Base-by-base conservation (phyloP, 441 rosid species). In the Theobroma grandiflorum region DNA sequence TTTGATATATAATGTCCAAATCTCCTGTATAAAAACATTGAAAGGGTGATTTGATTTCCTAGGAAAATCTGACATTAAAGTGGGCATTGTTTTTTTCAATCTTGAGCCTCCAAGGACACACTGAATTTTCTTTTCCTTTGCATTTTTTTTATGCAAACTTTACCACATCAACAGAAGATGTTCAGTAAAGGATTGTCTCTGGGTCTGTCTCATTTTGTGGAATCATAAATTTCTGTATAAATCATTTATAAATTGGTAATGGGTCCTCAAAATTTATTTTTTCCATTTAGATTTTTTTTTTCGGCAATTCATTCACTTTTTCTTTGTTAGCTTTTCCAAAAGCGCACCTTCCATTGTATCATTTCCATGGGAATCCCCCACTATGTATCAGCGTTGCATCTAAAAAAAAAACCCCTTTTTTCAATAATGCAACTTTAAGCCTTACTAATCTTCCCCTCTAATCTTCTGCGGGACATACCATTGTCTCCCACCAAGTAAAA, bases 401-500 rank as follows among this genome's bases (percentile, higher is more conserved):
- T 50, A 49, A 33, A 26, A 26, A 67, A 37, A 0, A 43, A 64
- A 8, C 42, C 43, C 22, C 45, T 10, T 53, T 77, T 76, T 65
- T 22, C 37, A 59, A 16, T 71, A 78, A 78, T 37, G 43, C 31
- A 0, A 68, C 63, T 57, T 45, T 18, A 20, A 65, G n/a, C 35
- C 50, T 64, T 53, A 16, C 26, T 10, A 37, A 37, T 16, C 15
- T 1, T n/a, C 5, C 38, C 49, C 53, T 67, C 26, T 47, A 45
- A 45, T 63, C 55, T 55, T 63, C n/a, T 40, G 45, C 40, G 77
- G 74, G 74, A 55, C 61, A 53, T 12, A 26, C 78, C 59, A 18
- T 12, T 80, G 78, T 67, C 75, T 58, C 69, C 82, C 79, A 80
- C 18, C 31, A 64, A 61, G 9, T 35, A 7, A 64, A 76, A 49